Percentiles rank a stretch among this genome's conserved stretches.
These are phyloP conservation scores for Pseudovirgaria hyperparasitica DNA, from an alignment of 2,329 filamentous ascomycete genomes.

Conservation along the genomic window DNA sequence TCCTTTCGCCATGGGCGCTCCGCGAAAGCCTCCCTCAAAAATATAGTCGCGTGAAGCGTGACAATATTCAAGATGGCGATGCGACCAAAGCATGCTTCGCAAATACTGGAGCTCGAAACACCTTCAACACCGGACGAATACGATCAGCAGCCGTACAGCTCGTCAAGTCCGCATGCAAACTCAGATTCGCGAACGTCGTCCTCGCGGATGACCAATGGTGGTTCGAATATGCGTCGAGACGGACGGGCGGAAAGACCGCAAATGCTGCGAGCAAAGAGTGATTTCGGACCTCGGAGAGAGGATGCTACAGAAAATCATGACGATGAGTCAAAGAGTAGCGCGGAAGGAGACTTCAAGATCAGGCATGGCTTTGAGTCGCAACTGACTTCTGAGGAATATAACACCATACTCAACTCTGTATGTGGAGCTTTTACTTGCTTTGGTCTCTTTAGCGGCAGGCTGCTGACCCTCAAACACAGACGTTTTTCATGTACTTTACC, in stretches of 20 bases:
- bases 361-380: slow-evolving; percentile 89
- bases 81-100: too few relatives aligned
- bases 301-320: slow-evolving; percentile 18
- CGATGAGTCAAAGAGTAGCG: slow-evolving; percentile 24
- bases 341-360: slow-evolving; percentile 43
- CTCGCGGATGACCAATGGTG: too few relatives aligned
- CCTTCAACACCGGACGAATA: too few relatives aligned
- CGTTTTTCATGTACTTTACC: slow-evolving; percentile 99
- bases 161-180: too few relatives aligned
- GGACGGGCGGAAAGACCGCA: slow-evolving; percentile 13
- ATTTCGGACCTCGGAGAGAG: slow-evolving; percentile 32
- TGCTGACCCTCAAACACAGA: slow-evolving; percentile 38
- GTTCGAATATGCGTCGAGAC: slow-evolving; percentile 1
- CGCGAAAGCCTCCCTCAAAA: too few relatives aligned
- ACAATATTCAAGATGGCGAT: too few relatives aligned
- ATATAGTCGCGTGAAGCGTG: too few relatives aligned
- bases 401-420: slow-evolving; percentile 70
- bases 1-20: too few relatives aligned
- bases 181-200: too few relatives aligned
- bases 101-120: too few relatives aligned
- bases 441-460: neutral
- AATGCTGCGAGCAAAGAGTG: slow-evolving; percentile 38
- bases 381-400: slow-evolving; percentile 81
- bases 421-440: slow-evolving; percentile 22
- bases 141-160: too few relatives aligned